Base-by-base conservation (phyloP, 2,329 filamentous ascomycete genomes). In the Hymenoscyphus albidus region DNA sequence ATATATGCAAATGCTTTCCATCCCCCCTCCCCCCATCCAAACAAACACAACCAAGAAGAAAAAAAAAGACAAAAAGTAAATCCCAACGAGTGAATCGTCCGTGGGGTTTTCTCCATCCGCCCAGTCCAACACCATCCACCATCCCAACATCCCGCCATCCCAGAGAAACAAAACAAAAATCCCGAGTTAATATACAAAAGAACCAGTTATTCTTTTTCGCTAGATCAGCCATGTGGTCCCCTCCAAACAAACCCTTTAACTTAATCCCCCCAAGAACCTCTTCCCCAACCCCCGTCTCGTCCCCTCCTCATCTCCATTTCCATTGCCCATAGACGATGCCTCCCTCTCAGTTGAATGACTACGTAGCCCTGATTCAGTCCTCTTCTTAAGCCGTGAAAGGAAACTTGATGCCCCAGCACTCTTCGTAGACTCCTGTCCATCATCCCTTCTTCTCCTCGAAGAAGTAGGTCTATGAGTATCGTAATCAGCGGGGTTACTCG, bases 211-310 rank as follows among this genome's bases (percentile, higher is more conserved):
- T 10, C 27, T 27, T 27, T 27, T 58, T 9, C 61, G 57, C 18
- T 57, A 57, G 35, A 62, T 39, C 51, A 39, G 27, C 59, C 27
- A 27, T 35, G 22, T 10, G 4, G 3, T 9, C 13, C 14, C 18
- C 16, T n/a, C 54, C 6, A 5, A 27, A 27, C 27, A 27, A 27
- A 5, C 3, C n/a, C 7, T 6, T 44, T n/a, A 58, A 40, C 32
- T 12, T 61, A 69, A 48, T 2, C 66, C 66, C n/a, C 68, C 67
- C 6, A 70, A 59, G 22, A 72, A 69, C 59, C 73, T 76, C 68
- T 76, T 77, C 39, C 73, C 73, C 12, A 76, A 66, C 61, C 73
- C 76, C 66, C 72, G 76, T 62, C 70, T 76, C 16, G 62, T 55
- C 14, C 59, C 54, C 18, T 68, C 64, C 5, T 70, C 69, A 31